These are phyloP conservation scores for Blastobotrys niveus DNA, from an alignment of 1,139 yeast species.

Conservation along the genomic window DNA sequence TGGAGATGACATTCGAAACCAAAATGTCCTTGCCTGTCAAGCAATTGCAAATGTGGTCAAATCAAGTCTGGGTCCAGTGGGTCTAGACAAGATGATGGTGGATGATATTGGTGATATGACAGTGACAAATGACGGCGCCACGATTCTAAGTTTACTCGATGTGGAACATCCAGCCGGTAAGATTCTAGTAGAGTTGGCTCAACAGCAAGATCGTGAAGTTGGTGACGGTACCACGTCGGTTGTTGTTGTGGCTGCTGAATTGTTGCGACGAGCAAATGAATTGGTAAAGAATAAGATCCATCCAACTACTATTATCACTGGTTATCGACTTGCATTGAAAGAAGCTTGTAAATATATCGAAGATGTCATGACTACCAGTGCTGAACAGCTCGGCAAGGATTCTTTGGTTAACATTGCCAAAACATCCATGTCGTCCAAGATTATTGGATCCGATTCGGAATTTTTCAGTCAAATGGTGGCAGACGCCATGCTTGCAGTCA, in stretches of 20 bases:
- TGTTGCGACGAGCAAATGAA: slow-evolving; percentile 88
- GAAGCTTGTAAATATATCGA: slow-evolving; percentile 88
- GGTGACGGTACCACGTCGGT: slow-evolving; percentile 96
- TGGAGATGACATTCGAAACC: slow-evolving; percentile 95
- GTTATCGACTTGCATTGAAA: slow-evolving; percentile 86
- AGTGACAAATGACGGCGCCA: slow-evolving; percentile 98
- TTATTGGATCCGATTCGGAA: slow-evolving; percentile 92
- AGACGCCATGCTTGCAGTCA: slow-evolving; percentile 92
- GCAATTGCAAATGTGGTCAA: slow-evolving; percentile 97
- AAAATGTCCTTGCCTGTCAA: slow-evolving; percentile 87
- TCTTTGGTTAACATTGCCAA: slow-evolving; percentile 76
- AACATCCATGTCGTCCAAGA: slow-evolving; percentile 95
- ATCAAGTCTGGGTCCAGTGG: slow-evolving; percentile 96
- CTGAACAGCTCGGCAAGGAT: slow-evolving; percentile 79
- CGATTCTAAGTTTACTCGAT: slow-evolving; percentile 81
- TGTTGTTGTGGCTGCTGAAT: slow-evolving; percentile 89
- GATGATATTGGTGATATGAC: slow-evolving; percentile 99
- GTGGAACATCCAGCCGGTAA: slow-evolving; percentile 99
- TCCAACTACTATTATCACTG: slow-evolving; percentile 96
- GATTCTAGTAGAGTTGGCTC: slow-evolving; percentile 93
- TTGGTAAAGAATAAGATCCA: slow-evolving; percentile 89
- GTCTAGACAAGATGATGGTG: slow-evolving; percentile 96
- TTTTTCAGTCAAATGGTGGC: slow-evolving; percentile 89
- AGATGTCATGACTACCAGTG: slow-evolving; percentile 77
- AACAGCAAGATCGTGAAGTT: slow-evolving; percentile 97